Conservation (phyloP, 345 rosid genomes). For the Abelmoschus esculentus region DNA sequence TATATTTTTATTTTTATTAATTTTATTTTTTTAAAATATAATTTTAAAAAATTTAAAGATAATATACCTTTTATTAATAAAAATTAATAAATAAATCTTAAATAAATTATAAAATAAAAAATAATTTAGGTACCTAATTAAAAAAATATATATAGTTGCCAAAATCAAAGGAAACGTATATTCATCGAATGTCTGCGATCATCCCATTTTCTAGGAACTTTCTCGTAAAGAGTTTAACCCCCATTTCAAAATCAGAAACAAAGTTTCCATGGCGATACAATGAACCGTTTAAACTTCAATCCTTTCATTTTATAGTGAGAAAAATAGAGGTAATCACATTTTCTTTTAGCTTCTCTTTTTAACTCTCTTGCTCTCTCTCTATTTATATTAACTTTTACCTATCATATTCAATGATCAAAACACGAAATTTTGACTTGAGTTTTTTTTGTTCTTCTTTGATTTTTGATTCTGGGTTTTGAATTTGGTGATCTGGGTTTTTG, state of each 20-base stretch:
- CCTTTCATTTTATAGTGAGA: not conserved
- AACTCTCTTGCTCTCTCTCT: constrained; percentile 6
- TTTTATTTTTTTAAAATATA: too few species aligned
- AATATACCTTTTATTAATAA: too few species aligned
- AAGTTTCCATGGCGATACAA: constrained; percentile 17
- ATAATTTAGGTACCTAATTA: too few species aligned
- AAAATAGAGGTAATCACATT: constrained; percentile 28
- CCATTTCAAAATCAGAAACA: not conserved
- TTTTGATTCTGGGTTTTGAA: not conserved
- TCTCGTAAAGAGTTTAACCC: not conserved
- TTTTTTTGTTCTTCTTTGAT: constrained; percentile 10
- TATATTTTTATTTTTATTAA: too few species aligned
- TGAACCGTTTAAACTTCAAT: constrained; percentile 17
- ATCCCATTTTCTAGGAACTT: too few species aligned
- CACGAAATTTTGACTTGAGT: not conserved
- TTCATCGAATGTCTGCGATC: too few species aligned
- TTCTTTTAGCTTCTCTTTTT: constrained; percentile 25
- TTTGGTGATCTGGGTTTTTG: not conserved
- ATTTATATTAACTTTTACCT: not conserved
- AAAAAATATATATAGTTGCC: too few species aligned
- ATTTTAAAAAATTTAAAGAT: too few species aligned
- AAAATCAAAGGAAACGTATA: too few species aligned
- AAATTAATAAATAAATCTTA: too few species aligned
- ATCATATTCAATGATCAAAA: constrained; percentile 13
- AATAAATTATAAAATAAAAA: too few species aligned